A percentile compares a stretch with the other conserved stretches of the same genome.
Evolutionary conservation across 169 alveolate species (phyloP).

Genomic region (Plasmodium relictum): DNA sequence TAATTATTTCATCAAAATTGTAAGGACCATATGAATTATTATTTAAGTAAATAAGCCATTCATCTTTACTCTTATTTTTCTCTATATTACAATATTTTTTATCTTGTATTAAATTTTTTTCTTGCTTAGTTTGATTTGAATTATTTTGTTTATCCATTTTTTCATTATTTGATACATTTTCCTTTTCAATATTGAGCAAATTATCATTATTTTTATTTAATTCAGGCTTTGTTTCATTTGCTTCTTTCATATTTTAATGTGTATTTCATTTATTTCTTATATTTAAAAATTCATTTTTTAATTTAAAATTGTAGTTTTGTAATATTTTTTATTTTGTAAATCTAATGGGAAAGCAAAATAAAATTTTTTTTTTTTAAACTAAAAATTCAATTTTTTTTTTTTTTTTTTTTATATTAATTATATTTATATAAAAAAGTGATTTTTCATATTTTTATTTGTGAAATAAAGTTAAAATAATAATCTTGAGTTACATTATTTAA

Average conservation of each 20-base stretch:
- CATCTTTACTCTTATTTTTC: conserved; percentile 10
- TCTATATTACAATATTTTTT: background rate
- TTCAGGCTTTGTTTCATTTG: background rate
- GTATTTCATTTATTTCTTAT: background rate
- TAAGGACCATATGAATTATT: conserved; percentile 72
- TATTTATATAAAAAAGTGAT: no score
- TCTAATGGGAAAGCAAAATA: no score
- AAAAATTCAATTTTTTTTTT: background rate
- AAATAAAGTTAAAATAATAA: no score
- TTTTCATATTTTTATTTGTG: no score
- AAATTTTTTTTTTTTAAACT: no score
- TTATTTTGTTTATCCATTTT: background rate
- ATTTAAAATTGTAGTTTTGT: background rate
- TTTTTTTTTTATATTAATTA: background rate
- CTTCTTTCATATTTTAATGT: conserved; percentile 16
- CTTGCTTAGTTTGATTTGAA: background rate
- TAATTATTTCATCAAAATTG: conserved; percentile 41
- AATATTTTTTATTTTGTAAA: no score
- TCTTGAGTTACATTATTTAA: no score
- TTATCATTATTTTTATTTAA: background rate
- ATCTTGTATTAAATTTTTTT: background rate
- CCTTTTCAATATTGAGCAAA: background rate
- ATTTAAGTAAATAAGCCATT: conserved; percentile 52
- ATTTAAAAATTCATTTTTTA: conserved; percentile 14
- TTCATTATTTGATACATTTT: background rate